Evolutionary conservation across 192 early-diverging fungal genomes (phyloP).

Genomic region (Gryganskiella cystojenkinii): DNA sequence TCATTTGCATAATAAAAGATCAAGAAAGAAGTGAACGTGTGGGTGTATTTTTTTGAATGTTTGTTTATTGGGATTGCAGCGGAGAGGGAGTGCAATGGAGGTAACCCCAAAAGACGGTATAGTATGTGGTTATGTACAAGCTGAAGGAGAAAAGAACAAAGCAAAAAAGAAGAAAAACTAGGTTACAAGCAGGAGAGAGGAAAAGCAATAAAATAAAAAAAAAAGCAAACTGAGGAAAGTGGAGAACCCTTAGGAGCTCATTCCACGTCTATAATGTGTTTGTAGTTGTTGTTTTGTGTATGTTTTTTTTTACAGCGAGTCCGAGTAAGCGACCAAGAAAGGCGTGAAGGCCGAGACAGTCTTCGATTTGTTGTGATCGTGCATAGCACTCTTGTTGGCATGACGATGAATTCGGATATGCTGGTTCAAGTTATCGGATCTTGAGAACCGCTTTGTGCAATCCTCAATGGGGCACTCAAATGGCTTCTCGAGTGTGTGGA

Average conservation of each 20-base stretch:
- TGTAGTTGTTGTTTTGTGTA: conserved; percentile 13
- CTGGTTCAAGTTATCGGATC: conserved; percentile 66
- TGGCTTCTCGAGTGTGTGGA: conserved; percentile 68
- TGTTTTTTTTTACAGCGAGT: too few species aligned
- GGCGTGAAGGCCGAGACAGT: conserved; percentile 50
- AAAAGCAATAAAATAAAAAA: conserved; percentile 2
- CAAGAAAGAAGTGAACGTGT: too few species aligned
- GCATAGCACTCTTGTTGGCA: conserved; percentile 34
- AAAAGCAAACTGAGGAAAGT: neutral
- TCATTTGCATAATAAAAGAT: too few species aligned
- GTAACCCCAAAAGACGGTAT: too few species aligned
- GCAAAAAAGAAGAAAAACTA: neutral
- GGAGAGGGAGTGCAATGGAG: too few species aligned
- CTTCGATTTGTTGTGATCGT: conserved; percentile 36
- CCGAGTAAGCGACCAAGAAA: conserved; percentile 48
- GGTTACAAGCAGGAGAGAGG: neutral
- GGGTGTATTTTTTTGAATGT: too few species aligned
- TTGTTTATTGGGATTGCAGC: too few species aligned
- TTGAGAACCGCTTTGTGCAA: conserved; percentile 65
- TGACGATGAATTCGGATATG: conserved; percentile 67
- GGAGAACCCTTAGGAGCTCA: neutral
- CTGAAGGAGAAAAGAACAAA: neutral
- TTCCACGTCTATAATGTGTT: conserved; percentile 22
- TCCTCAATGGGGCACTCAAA: conserved; percentile 62
- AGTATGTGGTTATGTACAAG: neutral